Conservation (phyloP, 345 rosid genomes). For the Ricinus communis region DNA sequence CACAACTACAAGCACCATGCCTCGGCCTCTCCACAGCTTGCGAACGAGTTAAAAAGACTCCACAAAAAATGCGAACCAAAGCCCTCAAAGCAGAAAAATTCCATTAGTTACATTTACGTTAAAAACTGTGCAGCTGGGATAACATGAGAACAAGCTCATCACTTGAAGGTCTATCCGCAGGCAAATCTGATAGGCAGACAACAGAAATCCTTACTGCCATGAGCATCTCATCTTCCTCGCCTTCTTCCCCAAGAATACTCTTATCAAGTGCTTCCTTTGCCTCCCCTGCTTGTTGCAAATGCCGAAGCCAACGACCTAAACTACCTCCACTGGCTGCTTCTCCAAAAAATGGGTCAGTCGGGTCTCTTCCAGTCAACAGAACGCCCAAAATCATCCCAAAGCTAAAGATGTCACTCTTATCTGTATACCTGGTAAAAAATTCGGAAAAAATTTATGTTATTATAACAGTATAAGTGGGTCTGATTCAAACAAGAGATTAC, state of each 20-base stretch:
- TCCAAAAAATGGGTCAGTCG: constrained; percentile 56
- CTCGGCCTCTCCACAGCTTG: constrained; percentile 9
- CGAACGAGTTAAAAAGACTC: not conserved
- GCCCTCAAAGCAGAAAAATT: constrained; percentile 1
- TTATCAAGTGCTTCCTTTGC: constrained; percentile 78
- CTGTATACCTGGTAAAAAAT: constrained; percentile 59
- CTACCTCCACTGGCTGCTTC: constrained; percentile 64
- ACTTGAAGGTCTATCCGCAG: constrained; percentile 89
- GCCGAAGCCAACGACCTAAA: constrained; percentile 77
- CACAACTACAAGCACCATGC: constrained; percentile 4
- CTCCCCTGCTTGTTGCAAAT: constrained; percentile 84
- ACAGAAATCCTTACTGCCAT: constrained; percentile 93
- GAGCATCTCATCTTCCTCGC: constrained; percentile 93
- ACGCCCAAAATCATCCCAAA: constrained; percentile 90
- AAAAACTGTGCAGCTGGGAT: constrained; percentile 92
- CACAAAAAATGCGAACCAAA: constrained; percentile 13
- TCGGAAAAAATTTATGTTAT: not conserved
- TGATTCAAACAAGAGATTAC: no score
- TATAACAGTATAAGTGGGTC: not conserved
- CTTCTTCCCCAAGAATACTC: constrained; percentile 85
- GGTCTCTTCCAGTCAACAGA: constrained; percentile 81
- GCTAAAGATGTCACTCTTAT: constrained; percentile 88
- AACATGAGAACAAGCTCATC: constrained; percentile 94
- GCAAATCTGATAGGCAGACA: constrained; percentile 78
- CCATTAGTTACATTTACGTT: constrained; percentile 36